Evolutionary conservation across 2,329 filamentous ascomycete species (phyloP), one percentile per base, ranked within the genome.

Genomic region (Cordyceps farinosa): DNA sequence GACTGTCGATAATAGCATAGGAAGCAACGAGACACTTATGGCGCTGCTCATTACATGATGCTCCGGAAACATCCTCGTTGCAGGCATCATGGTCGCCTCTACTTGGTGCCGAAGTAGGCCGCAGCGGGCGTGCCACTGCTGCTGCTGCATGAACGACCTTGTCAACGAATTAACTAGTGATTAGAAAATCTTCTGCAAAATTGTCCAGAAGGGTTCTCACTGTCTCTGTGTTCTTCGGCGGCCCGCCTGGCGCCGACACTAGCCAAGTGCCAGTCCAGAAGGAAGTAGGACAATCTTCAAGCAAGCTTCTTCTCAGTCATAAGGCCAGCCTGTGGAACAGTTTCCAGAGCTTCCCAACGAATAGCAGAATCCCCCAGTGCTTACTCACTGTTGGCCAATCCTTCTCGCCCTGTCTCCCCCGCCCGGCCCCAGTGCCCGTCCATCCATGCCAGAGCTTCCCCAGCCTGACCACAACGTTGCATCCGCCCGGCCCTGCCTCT

Each of bases 401-500:
- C 27, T 13, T 38, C 15, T 44, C 15, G 17, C 22, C 55, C 55
- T 48, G 3, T 38, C 40, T 5, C 5, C 44, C 56, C 44, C 5
- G 45, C 56, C 45, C 27, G 17, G n/a, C 54, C 50, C 32, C 11
- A 47, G 40, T 56, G 22, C 50, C 55, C 30, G n/a, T 52, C 57
- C 57, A 30, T 60, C 58, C 58, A 61, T 59, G 2, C 47, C 45
- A 42, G 38, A 38, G 42, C 50, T 47, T 61, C 58, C 58, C 58
- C 58, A 61, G 58, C 58, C 50, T 54, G 48, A 44, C 58, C 47
- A 65, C 61, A 65, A 67, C 66, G 66, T 67, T 67, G 65, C 66
- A 65, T 67, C 66, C 59, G 45, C 48, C 50, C 55, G 17, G 44
- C 29, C 53, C 42, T 48, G 29, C 38, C 57, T 45, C 58, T 40